Base-by-base conservation (phyloP, 345 rosid genomes). In the Cardamine occulta region DNA sequence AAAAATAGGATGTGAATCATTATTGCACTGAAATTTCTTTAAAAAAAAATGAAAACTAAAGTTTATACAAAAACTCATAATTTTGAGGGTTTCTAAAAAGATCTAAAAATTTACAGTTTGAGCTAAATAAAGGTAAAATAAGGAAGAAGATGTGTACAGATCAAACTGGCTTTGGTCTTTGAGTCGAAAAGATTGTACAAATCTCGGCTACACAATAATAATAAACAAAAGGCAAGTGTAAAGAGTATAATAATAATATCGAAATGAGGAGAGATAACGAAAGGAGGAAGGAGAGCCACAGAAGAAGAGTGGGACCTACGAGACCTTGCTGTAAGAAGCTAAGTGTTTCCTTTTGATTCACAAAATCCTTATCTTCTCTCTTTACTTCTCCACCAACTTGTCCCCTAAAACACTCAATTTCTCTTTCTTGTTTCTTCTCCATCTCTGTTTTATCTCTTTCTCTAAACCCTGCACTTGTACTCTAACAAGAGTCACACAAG, bases 271-370 rank as follows among this genome's bases (percentile, higher is more conserved):
- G 15, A 52, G 79, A 61, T 32, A 7, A 9, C 56, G 45, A 35
- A 21, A 56, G 63, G 74, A 55, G 47, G 5, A 78, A 60, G 55
- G 67, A 64, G 59, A 79, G 67, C 81, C 74, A 71, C 79, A 69
- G 55, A 66, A 73, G 8, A 39, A 39, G 56, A 55, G 69, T 75
- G 55, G 75, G 63, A 13, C 73, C 77, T 31, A 72, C 4, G 23
- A 0, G 73, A 72, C 77, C 76, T 78, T 65, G 81, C 68, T 78
- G 77, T 66, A 72, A 65, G 54, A n/a, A 72, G 73, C 68, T 57
- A 0, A 72, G 73, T 78, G 81, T 78, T 72, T 78, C 81, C 68
- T 72, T 78, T 78, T 78, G 68, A 72, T 72, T 63, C 72, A 29
- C 4, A 14, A 18, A 52, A 35, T 74, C 72, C 80, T 51, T 70